Conservation (phyloP, 371 early-diverging fungal genomes). For the Mortierella sp. region DNA sequence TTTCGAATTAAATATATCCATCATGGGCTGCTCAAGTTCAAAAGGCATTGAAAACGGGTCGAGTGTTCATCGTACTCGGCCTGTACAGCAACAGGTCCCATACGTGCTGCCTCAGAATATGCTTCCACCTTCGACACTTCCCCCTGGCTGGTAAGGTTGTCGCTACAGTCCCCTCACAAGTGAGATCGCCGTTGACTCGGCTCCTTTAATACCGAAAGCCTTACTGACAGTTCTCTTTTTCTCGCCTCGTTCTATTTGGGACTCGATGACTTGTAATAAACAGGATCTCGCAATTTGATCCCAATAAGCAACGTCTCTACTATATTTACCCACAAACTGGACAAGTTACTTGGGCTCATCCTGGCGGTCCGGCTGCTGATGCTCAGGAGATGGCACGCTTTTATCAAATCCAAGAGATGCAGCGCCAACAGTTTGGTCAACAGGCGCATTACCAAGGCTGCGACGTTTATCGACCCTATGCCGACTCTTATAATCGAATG, state of each 20-base stretch:
- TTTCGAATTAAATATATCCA: neutral
- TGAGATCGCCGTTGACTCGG: neutral
- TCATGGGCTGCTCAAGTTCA: constrained; percentile 23
- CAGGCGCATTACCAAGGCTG: neutral
- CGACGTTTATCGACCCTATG: constrained; percentile 6
- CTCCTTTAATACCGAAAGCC: neutral
- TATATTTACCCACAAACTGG: constrained; percentile 42
- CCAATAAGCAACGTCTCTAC: constrained; percentile 33
- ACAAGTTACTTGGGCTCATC: constrained; percentile 36
- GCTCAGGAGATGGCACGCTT: constrained; percentile 40
- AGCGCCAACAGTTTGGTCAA: constrained; percentile 30
- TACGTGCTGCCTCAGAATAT: constrained; percentile 17
- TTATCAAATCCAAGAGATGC: constrained; percentile 30
- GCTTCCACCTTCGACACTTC: constrained; percentile 37
- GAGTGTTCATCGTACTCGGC: neutral
- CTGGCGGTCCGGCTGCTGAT: constrained; percentile 27
- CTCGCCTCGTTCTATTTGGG: no score
- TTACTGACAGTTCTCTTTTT: neutral
- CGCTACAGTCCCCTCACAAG: neutral
- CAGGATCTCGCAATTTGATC: constrained; percentile 46
- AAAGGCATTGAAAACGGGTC: constrained; percentile 12
- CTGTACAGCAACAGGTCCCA: constrained; percentile 5
- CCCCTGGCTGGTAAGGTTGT: constrained; percentile 35
- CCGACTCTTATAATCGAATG: constrained; percentile 36
- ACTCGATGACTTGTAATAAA: neutral